phyloP scores from a whole-genome alignment of 2,329 filamentous ascomycete genomes.

The Nigrospora osmanthi region DNA sequence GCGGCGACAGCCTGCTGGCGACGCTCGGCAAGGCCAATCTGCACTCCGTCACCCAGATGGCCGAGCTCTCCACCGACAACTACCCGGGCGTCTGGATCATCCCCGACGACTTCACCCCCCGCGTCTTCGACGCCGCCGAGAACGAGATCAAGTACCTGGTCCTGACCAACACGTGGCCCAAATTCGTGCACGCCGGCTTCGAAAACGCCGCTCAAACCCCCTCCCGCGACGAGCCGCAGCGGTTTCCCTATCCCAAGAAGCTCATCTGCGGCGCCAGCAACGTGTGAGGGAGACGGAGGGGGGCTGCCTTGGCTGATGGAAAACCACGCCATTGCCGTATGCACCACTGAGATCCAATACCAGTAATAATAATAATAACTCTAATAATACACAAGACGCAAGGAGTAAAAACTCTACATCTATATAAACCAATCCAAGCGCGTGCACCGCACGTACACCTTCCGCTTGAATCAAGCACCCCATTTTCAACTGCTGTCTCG shows the following conservation, averaged over 20 bases:
- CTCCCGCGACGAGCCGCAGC: no score
- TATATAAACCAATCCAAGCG: no score
- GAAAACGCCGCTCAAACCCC: neutral
- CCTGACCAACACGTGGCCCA: conserved; percentile 21
- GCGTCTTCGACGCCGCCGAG: conserved; percentile 10
- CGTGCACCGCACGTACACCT: no score
- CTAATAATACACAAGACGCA: no score
- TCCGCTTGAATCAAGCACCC: no score
- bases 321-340: no score
- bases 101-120: conserved; percentile 3
- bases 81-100: conserved; percentile 3
- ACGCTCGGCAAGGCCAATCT: conserved; percentile 11
- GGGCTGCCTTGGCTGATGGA: no score
- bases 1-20: conserved; percentile 4
- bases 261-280: conserved; percentile 13
- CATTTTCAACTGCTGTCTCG: no score
- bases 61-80: conserved; percentile 2
- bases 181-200: conserved; percentile 13
- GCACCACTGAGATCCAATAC: no score
- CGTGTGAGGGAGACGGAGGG: no score
- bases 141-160: conserved; percentile 17
- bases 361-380: no score
- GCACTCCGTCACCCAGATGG: conserved; percentile 8
- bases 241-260: conserved; percentile 6
- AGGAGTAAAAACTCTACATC: no score